These are phyloP conservation scores for Talinum fruticosum DNA, from an alignment of 148 eudicot genomes.

Conservation along the genomic window DNA sequence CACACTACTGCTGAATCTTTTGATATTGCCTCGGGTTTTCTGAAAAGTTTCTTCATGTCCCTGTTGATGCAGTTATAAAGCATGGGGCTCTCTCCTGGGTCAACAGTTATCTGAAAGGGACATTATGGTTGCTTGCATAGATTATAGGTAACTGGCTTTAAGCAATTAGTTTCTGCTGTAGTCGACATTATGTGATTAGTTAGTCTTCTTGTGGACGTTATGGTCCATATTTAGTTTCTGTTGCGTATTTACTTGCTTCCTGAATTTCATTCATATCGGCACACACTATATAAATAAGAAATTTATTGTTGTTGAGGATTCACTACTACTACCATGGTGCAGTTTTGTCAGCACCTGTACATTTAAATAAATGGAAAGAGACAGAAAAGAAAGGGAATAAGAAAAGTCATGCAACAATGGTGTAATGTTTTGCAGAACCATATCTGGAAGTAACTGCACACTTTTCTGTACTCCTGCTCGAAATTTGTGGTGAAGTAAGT, in stretches of 20 bases:
- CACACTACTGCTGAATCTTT: not conserved
- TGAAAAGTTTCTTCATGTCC: conserved; percentile 6
- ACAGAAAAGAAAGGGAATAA: not conserved
- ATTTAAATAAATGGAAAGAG: not conserved
- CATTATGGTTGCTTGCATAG: conserved; percentile 89
- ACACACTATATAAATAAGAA: not conserved
- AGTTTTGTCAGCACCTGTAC: not conserved
- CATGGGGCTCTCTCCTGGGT: conserved; percentile 97
- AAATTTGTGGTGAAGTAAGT: not conserved
- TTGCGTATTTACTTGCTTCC: not conserved
- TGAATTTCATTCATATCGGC: not conserved
- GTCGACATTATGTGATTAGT: too few species aligned
- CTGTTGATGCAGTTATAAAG: conserved; percentile 68
- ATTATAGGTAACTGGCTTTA: conserved; percentile 61
- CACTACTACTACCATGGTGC: too few species aligned
- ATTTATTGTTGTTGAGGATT: not conserved
- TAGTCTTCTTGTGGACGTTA: not conserved
- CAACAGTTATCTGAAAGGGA: conserved; percentile 87
- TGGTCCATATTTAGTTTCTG: not conserved
- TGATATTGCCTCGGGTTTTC: not conserved
- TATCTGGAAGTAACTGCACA: not conserved
- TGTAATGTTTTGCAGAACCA: not conserved
- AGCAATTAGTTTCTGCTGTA: not conserved
- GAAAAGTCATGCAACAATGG: not conserved
- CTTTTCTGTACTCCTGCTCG: not conserved